Evolutionary conservation across 2,329 filamentous ascomycete genomes (phyloP), one percentile per base, ranked within the genome.

Genomic region (Pseudogymnoascus verrucosus): DNA sequence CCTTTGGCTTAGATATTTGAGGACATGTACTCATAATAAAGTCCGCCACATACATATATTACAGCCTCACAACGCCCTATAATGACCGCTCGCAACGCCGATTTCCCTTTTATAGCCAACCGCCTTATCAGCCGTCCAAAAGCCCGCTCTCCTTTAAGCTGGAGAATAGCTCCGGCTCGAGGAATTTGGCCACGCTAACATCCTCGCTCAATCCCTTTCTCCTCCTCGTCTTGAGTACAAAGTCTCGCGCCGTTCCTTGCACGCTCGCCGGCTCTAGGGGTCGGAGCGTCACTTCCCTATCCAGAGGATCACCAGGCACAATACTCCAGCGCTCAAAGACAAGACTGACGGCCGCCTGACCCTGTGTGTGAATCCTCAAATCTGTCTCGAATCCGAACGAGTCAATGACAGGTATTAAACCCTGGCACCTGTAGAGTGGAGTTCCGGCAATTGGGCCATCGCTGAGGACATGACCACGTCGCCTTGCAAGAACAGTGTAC

Each of bases 381-480:
- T 99, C 95, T 12, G 95, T 98, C 80, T 99, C 95, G 76, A 99
- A 98, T 19, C 95, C 95, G 72, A 99, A 99, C 31, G 88, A 92
- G 79, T 99, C 95, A 73, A 99, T 96, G 65, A 98, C 95, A 8
- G 95, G 95, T 63, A 99, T 87, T 60, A 98, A 81, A 3, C 95
- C 95, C 71, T 88, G 90, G 62, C 97, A 93, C 21, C 90, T 89
- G 77, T 97, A 98, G 10, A 99, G 83, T 4, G 93, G 95, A 8
- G 95, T 98, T 23, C 95, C 95, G 0, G 93, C 92, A 65, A 99
- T 91, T 12, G 93, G 93, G 0, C 91, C 91, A 74, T 99, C 95
- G n/a, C 90, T 88, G 26, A 99, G 81, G 28, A 99, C 93, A 76
- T 99, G 95, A 0, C 95, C 95, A 69, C 95, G 83, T 65, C 95